A percentile compares a stretch with the other conserved stretches of the same genome.
phyloP scores from a whole-genome alignment of 139 green algal species.

The Dunaliella primolecta region DNA sequence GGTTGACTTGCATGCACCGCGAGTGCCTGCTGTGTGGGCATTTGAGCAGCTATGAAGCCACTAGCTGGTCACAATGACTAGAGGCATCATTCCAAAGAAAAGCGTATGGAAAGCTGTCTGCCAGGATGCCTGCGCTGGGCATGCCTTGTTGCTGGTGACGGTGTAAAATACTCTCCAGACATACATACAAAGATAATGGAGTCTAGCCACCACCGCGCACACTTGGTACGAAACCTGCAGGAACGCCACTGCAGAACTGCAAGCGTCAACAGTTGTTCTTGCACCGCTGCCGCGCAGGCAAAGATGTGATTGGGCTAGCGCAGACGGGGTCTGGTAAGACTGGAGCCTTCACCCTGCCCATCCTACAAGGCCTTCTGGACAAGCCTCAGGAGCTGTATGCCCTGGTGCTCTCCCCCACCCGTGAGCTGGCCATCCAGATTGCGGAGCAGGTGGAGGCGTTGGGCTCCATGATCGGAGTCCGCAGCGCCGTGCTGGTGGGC shows the following conservation, averaged over 20 bases:
- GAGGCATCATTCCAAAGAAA: too few species aligned
- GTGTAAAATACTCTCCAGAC: too few species aligned
- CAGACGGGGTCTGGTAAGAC: conserved; percentile 98
- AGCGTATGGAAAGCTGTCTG: conserved; percentile 1
- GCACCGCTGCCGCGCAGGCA: conserved; percentile 64
- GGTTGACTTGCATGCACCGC: too few species aligned
- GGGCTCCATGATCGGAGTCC: conserved; percentile 84
- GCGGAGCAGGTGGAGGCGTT: conserved; percentile 96
- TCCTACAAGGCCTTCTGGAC: conserved; percentile 91
- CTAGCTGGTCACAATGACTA: too few species aligned
- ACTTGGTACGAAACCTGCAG: background rate
- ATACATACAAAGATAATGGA: background rate
- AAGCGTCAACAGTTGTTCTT: background rate
- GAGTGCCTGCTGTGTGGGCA: too few species aligned
- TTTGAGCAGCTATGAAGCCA: too few species aligned
- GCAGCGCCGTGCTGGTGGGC: conserved; percentile 87
- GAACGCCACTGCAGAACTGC: background rate
- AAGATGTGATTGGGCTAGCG: conserved; percentile 96
- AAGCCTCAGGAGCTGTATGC: conserved; percentile 88
- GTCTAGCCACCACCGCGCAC: background rate
- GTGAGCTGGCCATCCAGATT: conserved; percentile 98
- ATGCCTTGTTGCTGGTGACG: background rate
- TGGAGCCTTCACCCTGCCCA: conserved; percentile 93
- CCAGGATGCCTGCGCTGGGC: background rate
- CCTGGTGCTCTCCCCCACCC: conserved; percentile 91